phyloP scores from a whole-genome alignment of 2,329 filamentous ascomycete species.

The Colletotrichum sp. region DNA sequence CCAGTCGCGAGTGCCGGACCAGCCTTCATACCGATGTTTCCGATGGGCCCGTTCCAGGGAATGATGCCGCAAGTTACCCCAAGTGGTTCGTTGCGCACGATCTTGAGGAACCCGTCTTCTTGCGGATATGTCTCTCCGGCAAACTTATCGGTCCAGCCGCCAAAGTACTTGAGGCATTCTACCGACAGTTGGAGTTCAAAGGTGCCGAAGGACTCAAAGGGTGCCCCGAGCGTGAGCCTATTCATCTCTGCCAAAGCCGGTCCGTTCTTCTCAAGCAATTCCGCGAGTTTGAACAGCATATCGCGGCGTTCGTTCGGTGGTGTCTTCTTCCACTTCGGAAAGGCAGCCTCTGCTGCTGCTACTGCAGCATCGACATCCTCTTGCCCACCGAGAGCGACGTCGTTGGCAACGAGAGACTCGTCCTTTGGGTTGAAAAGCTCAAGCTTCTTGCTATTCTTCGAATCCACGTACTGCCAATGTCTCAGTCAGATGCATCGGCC shows the following conservation, averaged over 20 bases:
- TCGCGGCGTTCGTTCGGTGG: slow-evolving; percentile 38
- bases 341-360: slow-evolving; percentile 51
- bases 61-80: slow-evolving; percentile 34
- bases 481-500: background rate
- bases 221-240: slow-evolving; percentile 50
- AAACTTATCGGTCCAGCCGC: slow-evolving; percentile 27
- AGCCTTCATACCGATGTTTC: slow-evolving; percentile 41
- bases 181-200: slow-evolving; percentile 41
- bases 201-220: slow-evolving; percentile 46
- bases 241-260: slow-evolving; percentile 42
- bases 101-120: slow-evolving; percentile 49
- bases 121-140: slow-evolving; percentile 28
- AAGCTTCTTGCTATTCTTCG: slow-evolving; percentile 48
- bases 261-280: slow-evolving; percentile 42
- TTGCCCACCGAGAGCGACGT: slow-evolving; percentile 49
- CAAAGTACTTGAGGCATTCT: slow-evolving; percentile 42
- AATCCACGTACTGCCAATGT: slow-evolving; percentile 40
- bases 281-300: slow-evolving; percentile 49
- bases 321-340: slow-evolving; percentile 45
- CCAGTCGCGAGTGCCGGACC: slow-evolving; percentile 48
- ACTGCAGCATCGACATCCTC: slow-evolving; percentile 54
- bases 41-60: slow-evolving; percentile 45
- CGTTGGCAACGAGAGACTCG: slow-evolving; percentile 51
- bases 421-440: slow-evolving; percentile 55
- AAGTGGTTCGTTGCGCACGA: slow-evolving; percentile 37